Evolutionary conservation across 2,329 filamentous ascomycete genomes (phyloP).

Genomic region (Xylaria sp.): DNA sequence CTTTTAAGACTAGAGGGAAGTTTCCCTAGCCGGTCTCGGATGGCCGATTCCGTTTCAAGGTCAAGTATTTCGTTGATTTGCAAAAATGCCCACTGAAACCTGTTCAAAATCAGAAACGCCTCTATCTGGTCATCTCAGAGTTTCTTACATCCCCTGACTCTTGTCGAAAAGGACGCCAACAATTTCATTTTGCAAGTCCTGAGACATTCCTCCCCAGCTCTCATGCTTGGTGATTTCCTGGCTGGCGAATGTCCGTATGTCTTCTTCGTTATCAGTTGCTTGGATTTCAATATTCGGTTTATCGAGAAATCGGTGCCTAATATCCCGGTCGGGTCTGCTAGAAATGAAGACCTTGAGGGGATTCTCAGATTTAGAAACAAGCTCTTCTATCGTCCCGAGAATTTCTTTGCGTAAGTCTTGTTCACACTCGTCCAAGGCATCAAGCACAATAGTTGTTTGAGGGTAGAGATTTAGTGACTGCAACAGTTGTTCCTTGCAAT

Average conservation of each 20-base stretch:
- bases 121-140: too few relatives aligned
- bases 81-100: constrained; percentile 19
- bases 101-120: neutral
- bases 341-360: constrained; percentile 19
- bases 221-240: constrained; percentile 1
- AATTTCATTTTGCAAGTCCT: neutral
- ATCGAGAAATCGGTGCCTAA: constrained; percentile 3
- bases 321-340: constrained; percentile 21
- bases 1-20: constrained; percentile 1
- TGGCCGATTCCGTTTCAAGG: neutral
- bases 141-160: constrained; percentile 11
- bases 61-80: constrained; percentile 9
- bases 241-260: constrained; percentile 6
- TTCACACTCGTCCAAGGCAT: constrained; percentile 20
- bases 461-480: constrained; percentile 9
- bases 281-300: constrained; percentile 16
- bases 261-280: constrained; percentile 14
- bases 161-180: neutral
- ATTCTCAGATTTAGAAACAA: neutral
- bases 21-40: constrained; percentile 2
- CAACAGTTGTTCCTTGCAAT: constrained; percentile 6
- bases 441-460: constrained; percentile 12
- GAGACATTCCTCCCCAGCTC: neutral
- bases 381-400: constrained; percentile 4
- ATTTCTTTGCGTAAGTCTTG: neutral